Base-by-base conservation (phyloP, 2,329 filamentous ascomycete species). In the Cytospora piceicola region DNA sequence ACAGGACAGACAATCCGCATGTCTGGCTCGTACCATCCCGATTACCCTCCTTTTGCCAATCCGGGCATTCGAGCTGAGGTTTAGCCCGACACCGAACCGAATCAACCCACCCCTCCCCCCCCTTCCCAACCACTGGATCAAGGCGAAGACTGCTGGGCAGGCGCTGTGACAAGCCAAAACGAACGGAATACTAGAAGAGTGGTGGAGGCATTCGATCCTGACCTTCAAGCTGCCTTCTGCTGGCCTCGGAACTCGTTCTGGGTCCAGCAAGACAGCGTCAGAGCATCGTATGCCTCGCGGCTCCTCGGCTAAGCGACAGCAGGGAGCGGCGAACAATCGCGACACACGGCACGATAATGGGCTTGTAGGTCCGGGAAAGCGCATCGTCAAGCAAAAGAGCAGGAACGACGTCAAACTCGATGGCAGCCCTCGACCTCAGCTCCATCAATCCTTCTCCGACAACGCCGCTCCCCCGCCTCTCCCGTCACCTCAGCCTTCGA, bases 311-410 rank as follows among this genome's bases (percentile, higher is more conserved):
- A 88, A 88, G 83, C 84, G 85, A 86, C 83, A 86, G 77, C 81
- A 83, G 80, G 83, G 82, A 80, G 82, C 82, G 76, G 79, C 79
- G 71, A 90, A 83, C 80, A 85, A 88, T 77, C 88, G 88, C 81
- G 90, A 90, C 79, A 87, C 83, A 74, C 88, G 90, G 78, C 90
- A 96, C 81, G 93, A 97, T 81, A 93, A 92, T 89, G 93, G 92
- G 75, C 84, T 93, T 77, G 90, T 93, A 84, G 89, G 89, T 74
- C 88, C 90, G 61, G 90, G 89, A 71, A 92, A 89, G 82, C 88
- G 89, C 72, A 72, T 78, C 66, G 70, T 74, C 64, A 63, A 75
- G 71, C 75, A 76, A 69, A 85, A 83, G 77, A 82, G 78, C 74
- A 79, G 81, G 72, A 75, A 74, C 70, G 79, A 79, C 68, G 63